Evolutionary conservation across 345 rosid genomes (phyloP).

Genomic region (Citrus australasica): DNA sequence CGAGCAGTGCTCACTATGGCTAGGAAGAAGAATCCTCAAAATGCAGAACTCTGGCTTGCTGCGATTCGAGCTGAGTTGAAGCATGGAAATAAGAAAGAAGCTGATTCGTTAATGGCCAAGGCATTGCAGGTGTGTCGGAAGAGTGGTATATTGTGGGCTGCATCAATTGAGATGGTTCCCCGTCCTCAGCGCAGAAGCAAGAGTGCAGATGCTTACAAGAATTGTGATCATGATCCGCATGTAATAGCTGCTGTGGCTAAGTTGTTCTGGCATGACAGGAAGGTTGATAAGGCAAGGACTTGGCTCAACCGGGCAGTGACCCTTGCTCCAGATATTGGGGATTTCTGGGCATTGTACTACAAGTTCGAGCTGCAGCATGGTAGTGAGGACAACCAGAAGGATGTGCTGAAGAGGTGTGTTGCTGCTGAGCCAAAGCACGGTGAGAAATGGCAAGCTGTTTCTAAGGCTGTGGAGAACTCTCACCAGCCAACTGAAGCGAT

Average conservation of each 20-base stretch:
- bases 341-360: slow-evolving; percentile 87
- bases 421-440: slow-evolving; percentile 88
- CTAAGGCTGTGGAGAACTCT: slow-evolving; percentile 89
- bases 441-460: slow-evolving; percentile 79
- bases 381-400: slow-evolving; percentile 69
- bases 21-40: slow-evolving; percentile 78
- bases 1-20: slow-evolving; percentile 79
- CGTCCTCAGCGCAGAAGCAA: slow-evolving; percentile 70
- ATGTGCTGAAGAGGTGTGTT: slow-evolving; percentile 64
- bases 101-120: slow-evolving; percentile 87
- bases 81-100: slow-evolving; percentile 75
- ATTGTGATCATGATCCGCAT: slow-evolving; percentile 79
- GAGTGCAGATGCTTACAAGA: slow-evolving; percentile 75
- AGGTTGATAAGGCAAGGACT: slow-evolving; percentile 82
- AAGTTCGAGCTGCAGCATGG: slow-evolving; percentile 92
- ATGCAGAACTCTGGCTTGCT: slow-evolving; percentile 87
- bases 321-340: slow-evolving; percentile 76
- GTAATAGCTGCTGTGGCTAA: slow-evolving; percentile 82
- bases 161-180: slow-evolving; percentile 78
- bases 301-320: slow-evolving; percentile 87
- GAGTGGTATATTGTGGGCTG: slow-evolving; percentile 93
- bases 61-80: slow-evolving; percentile 75
- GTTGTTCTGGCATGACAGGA: slow-evolving; percentile 88
- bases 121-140: slow-evolving; percentile 90
- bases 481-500: slow-evolving; percentile 79